Base-by-base conservation (phyloP, 768 basidiomycete species). In the Boletus subcaerulescens region DNA sequence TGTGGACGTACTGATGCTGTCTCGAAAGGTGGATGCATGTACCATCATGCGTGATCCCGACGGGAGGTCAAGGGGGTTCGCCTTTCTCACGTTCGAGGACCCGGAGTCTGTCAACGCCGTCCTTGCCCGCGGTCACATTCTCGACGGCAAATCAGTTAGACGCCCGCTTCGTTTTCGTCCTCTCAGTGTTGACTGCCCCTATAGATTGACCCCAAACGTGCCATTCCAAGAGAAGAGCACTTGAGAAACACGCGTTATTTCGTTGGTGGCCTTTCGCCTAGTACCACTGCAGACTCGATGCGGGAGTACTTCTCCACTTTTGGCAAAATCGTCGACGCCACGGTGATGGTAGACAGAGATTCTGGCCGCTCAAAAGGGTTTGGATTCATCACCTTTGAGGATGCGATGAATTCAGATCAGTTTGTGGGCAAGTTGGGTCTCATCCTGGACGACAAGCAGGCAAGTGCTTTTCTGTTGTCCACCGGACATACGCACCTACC, bases 131-230 rank as follows among this genome's bases (percentile, higher is more conserved):
- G 83, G 85, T 52, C 91, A 93, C 67, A 63, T 77, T 53, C 73
- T 93, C 13, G 91, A 93, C 57, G 90, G 90, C 36, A 93, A 93
- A 76, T 76, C 82, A 61, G 90, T 91, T 45, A 60, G 81, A 69
- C 12, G 53, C 20, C 26, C 17, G 36, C 10, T 9, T 47, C 4
- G 14, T 14, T 35, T 32, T 12, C 22, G n/a, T 40, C 38, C 10
- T 50, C 12, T n/a, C 32, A 8, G 8, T 14, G 40, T 33, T 53
- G 59, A 50, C 46, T 24, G 2, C 18, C 17, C 26, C 36, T 13
- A 32, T 67, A 92, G 90, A 93, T 93, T 63, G 91, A 93, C 64
- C 91, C 91, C 5, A 93, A 93, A 71, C 84, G 90, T 39, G 91
- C 91, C 0, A 91, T 93, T 53, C 91, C 91, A 9, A 80, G 89